Evolutionary conservation across 352 stramenopile species (phyloP), one percentile per base, ranked within the genome.

Genomic region (Globisporangium cederbergense): DNA sequence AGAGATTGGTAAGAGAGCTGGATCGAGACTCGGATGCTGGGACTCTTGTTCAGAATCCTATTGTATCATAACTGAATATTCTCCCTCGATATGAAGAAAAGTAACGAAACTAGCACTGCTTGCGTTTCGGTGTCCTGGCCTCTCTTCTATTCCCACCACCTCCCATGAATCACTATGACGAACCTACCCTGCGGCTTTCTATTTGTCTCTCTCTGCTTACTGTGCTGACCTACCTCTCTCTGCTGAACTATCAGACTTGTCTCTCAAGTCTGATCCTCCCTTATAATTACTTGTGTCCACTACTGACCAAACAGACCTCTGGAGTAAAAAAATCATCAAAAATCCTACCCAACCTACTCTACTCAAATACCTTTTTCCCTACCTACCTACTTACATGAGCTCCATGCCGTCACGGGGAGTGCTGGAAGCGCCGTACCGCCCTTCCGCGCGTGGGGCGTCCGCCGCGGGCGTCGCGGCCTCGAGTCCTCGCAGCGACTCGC

Each of bases 381-480:
- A 38, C 18, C 18, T 3, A 32, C 16, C 32, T 20, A 13, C 4
- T 40, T 57, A 65, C 42, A 62, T 53, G 6, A 66, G 18, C 43
- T 22, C 50, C 5, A 46, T 28, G 50, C 45, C 36, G 14, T 40
- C 25, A 11, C 59, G 64, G 28, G 64, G 58, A 8, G 58, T 70
- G 40, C 14, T 57, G 7, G 50, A 38, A 7, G 58, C 59, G 18
- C 32, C 32, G 34, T 70, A 65, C 28, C 13, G 32, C 42, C 36
- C 38, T 0, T 25, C 47, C 4, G 16, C 13, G 20, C 49, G 34
- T 11, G 22, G 47, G 34, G n/a, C 46, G 11, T 20, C 52, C 40
- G 71, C 54, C 34, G 63, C 61, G n/a, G 75, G 73, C 6, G 74
- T 84, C 18, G 59, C 68, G 0, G 64, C 59, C 61, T 80, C 72